Base-by-base conservation (phyloP, 2,329 filamentous ascomycete species). In the Xylaria sp. region DNA sequence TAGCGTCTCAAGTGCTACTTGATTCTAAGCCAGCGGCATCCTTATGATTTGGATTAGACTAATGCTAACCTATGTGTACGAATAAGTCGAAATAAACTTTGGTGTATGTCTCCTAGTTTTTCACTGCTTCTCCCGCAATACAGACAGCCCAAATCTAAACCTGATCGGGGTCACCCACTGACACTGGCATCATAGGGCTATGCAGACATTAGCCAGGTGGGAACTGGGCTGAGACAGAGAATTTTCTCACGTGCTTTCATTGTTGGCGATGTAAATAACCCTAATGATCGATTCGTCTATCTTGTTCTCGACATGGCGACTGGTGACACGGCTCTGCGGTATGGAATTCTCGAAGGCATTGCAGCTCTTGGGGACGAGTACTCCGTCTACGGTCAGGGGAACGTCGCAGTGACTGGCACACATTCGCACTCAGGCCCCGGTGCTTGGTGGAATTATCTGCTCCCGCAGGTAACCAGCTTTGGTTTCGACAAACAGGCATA, bases 341-440 rank as follows among this genome's bases (percentile, higher is more conserved):
- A 95, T 80, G 94, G 93, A 29, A 93, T 97, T 66, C 82, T 97
- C 13, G 85, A 93, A 61, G 91, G 88, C 0, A 82, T 98, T 13
- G 84, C 85, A 44, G 83, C 82, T 0, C 81, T 97, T 23, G 94
- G 93, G 0, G 81, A 84, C 5, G 90, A 92, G 4, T 97, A 94
- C 78, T 83, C 89, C 18, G 82, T 92, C 63, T 97, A 97, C 79
- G 88, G 87, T 55, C 88, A 92, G 75, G 86, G 91, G 72, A 97
- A 97, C 74, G 82, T 97, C 21, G 94, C 94, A n/a, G 87, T 98
- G 21, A 96, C 92, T 1, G 94, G 93, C 40, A 97, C 94, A 0
- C 94, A 98, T 78, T 95, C 92, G 1, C 94, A 98, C 81, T 91
- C 93, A 21, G 94, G 93, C 0, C 94, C 94, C 0, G 94, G 93